phyloP scores from a whole-genome alignment of 805 yeast species.

The Nakazawaea wyomingensis region DNA sequence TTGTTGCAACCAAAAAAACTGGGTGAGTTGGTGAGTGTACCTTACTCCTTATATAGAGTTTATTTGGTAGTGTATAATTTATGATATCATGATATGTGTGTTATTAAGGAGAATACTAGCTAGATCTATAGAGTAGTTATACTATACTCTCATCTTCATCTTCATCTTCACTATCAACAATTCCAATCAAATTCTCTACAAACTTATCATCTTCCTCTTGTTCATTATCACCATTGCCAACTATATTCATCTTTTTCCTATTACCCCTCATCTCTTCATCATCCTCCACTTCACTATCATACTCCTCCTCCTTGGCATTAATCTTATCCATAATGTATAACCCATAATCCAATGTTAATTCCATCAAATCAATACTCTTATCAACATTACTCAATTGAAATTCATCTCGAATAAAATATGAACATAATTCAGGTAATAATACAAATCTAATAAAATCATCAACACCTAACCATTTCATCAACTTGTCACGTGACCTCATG shows the following conservation, averaged over 20 bases:
- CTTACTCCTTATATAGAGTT: too few relatives aligned
- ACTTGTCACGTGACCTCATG: slow-evolving; percentile 30
- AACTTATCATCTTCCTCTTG: background rate
- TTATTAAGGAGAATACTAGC: too few relatives aligned
- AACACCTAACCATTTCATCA: slow-evolving; percentile 57
- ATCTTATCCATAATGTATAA: slow-evolving; percentile 27
- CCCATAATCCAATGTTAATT: slow-evolving; percentile 36
- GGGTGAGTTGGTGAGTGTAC: too few relatives aligned
- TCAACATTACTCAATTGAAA: slow-evolving; percentile 28
- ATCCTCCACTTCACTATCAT: slow-evolving; percentile 10
- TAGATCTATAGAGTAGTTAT: too few relatives aligned
- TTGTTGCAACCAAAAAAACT: too few relatives aligned
- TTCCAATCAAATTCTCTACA: background rate
- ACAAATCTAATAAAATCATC: slow-evolving; percentile 53
- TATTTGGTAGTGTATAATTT: too few relatives aligned
- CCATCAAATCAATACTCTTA: slow-evolving; percentile 42
- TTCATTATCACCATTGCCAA: background rate
- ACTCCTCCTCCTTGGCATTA: slow-evolving; percentile 13
- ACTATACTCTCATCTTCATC: background rate
- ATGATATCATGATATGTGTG: too few relatives aligned
- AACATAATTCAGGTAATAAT: slow-evolving; percentile 57
- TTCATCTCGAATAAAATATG: slow-evolving; percentile 46
- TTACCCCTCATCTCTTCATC: slow-evolving; percentile 3
- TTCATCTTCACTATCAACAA: background rate
- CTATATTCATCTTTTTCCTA: background rate